A percentile compares a stretch with the other conserved stretches of the same genome.
phyloP scores from a whole-genome alignment of 805 yeast species.

The Limtongia smithiae region DNA sequence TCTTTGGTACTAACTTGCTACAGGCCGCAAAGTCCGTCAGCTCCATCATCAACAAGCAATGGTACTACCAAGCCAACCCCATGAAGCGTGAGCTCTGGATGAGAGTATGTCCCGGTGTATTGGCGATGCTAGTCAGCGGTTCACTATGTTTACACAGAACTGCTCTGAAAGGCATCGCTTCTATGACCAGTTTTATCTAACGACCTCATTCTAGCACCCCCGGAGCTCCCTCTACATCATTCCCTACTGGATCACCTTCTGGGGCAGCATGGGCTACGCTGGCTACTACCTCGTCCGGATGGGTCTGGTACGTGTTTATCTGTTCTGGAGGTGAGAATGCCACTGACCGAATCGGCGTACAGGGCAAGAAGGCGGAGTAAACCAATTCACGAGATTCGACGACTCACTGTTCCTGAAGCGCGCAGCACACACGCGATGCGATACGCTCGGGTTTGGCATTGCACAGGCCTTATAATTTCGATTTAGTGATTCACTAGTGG shows the following conservation, averaged over 20 bases:
- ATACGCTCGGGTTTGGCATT: not conserved
- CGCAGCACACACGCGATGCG: no score
- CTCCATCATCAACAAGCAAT: constrained; percentile 23
- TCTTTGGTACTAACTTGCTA: no score
- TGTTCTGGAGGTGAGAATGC: not conserved
- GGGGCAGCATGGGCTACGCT: constrained; percentile 22
- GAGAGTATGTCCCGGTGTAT: constrained; percentile 17
- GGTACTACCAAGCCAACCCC: constrained; percentile 23
- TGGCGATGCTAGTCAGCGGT: not conserved
- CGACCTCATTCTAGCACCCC: constrained; percentile 23
- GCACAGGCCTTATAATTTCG: no score
- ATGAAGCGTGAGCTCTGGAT: constrained; percentile 22
- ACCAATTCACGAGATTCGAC: no score
- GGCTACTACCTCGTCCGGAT: constrained; percentile 21
- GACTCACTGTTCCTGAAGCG: no score
- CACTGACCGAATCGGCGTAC: not conserved
- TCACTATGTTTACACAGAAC: not conserved
- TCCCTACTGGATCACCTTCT: constrained; percentile 31
- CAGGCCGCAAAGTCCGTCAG: constrained; percentile 4
- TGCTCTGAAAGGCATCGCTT: not conserved
- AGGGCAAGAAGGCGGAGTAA: not conserved
- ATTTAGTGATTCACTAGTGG: no score
- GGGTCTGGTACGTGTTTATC: constrained; percentile 19
- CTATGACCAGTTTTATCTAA: not conserved
- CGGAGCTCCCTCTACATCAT: constrained; percentile 26